Conservation (phyloP, 129 eudicot species). For the Helianthus tuberosus region DNA sequence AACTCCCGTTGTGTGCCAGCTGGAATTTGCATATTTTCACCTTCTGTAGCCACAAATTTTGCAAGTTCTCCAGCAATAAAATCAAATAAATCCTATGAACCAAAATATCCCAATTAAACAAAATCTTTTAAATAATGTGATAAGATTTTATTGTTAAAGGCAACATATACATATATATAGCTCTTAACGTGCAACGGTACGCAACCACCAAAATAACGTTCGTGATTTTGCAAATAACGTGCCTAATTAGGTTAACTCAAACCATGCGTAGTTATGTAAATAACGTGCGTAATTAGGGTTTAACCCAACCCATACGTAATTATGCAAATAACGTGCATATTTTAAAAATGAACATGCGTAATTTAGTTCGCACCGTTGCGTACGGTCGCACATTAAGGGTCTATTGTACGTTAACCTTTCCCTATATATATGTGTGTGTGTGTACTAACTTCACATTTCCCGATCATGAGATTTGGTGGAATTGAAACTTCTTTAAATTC, state of each 20-base stretch:
- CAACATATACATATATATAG: neutral
- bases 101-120: constrained; percentile 7
- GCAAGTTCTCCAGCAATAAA: constrained; percentile 87
- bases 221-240: too few species aligned
- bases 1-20: constrained; percentile 85
- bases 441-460: constrained; percentile 72
- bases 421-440: neutral
- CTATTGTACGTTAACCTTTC: too few species aligned
- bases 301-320: too few species aligned
- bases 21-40: constrained; percentile 68
- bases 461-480: constrained; percentile 89
- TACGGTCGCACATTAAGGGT: too few species aligned
- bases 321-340: too few species aligned
- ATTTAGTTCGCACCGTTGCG: too few species aligned
- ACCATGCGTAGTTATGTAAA: too few species aligned
- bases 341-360: too few species aligned
- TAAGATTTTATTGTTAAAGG: neutral
- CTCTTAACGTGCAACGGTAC: too few species aligned
- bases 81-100: constrained; percentile 69
- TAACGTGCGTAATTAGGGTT: too few species aligned
- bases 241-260: too few species aligned
- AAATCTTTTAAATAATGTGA: neutral
- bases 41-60: constrained; percentile 82
- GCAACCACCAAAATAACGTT: too few species aligned
- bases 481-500: constrained; percentile 81